Base-by-base conservation (phyloP, 2,329 filamentous ascomycete species). In the Aureobasidium musti region DNA sequence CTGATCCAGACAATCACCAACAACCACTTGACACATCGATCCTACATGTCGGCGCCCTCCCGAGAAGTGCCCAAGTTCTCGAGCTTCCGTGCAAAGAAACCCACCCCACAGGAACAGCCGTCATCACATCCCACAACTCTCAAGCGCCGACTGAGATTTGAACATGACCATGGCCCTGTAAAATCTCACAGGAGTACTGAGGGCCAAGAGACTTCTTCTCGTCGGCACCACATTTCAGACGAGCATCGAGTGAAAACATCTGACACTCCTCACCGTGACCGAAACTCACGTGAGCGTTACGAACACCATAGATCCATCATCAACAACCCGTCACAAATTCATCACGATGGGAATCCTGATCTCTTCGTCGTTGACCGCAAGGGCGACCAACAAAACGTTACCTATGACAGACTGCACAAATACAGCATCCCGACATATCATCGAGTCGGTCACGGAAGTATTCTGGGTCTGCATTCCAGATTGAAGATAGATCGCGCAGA, bases 311-410 rank as follows among this genome's bases (percentile, higher is more conserved):
- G 37, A 19, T 10, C 39, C 5, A 19, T 33, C 17, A 11, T 21
- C 19, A 49, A 19, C 5, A 19, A 52, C 14, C 5, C 47, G 10
- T 28, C 30, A 33, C 30, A 37, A 10, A 13, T 28, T 19, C 60
- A 33, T 2, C 47, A 53, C 19, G 13, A 52, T n/a, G 23, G 47
- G 1, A 41, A 21, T 30, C 67, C 72, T 57, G 74, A 73, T 45
- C 74, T 83, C 3, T 93, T 86, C 74, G 72, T 86, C 52, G 73
- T 91, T 61, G 94, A 98, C 77, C 86, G 81, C 49, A 87, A 87
- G 73, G 93, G 94, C 0, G 94, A 98, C 72, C 80, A 83, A 5
- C 83, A 92, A 56, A 92, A 95, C 70, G 77, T 89, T 52, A 84
- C 84, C 30, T 97, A 93, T 75, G 91, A 91, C 1, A 84, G 86